phyloP scores from a whole-genome alignment of 192 early-diverging fungal genomes.

The Umbelopsis isabellina region DNA sequence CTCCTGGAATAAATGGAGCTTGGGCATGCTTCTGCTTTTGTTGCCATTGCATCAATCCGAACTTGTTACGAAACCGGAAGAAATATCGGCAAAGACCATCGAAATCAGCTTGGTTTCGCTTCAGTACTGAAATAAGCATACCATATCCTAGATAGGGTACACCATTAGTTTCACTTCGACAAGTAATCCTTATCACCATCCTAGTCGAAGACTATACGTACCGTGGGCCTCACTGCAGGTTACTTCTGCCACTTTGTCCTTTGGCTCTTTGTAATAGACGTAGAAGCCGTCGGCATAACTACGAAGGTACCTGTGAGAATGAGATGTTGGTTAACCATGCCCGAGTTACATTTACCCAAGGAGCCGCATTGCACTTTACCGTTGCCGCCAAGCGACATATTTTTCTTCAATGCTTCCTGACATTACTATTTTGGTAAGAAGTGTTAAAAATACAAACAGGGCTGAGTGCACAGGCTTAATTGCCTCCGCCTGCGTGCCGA shows the following conservation, averaged over 20 bases:
- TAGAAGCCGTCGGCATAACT: slow-evolving; percentile 50
- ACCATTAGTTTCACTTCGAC: neutral
- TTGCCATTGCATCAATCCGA: slow-evolving; percentile 58
- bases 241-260: slow-evolving; percentile 50
- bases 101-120: slow-evolving; percentile 56
- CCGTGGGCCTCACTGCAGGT: slow-evolving; percentile 58
- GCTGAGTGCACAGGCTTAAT: too few species aligned
- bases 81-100: slow-evolving; percentile 58
- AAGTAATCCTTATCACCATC: neutral
- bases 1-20: slow-evolving; percentile 42
- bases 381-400: slow-evolving; percentile 32
- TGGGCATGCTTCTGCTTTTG: slow-evolving; percentile 44
- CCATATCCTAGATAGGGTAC: slow-evolving; percentile 44
- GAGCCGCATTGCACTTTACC: neutral
- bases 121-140: slow-evolving; percentile 56
- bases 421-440: slow-evolving; percentile 10
- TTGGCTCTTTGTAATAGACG: slow-evolving; percentile 56
- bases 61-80: slow-evolving; percentile 46
- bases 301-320: slow-evolving; percentile 44
- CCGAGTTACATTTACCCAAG: neutral
- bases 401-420: slow-evolving; percentile 26
- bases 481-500: neutral
- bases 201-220: neutral
- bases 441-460: neutral
- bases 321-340: neutral